A percentile compares a stretch with the other conserved stretches of the same genome.
Conservation (phyloP, 129 eudicot species). For the Flaveria sonorensis region DNA sequence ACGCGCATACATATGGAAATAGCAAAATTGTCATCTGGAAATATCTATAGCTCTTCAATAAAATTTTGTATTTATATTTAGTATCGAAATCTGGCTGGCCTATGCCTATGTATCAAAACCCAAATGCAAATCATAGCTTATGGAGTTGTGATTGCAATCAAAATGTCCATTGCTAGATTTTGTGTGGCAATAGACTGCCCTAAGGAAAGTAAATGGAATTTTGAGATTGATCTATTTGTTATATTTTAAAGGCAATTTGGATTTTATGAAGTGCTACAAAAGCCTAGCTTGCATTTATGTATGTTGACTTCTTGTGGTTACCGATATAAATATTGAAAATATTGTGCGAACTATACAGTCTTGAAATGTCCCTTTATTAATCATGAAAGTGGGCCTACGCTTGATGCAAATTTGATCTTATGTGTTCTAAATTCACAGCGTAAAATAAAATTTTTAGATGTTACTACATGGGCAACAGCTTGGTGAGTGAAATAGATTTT, state of each 20-base stretch:
- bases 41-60: not conserved
- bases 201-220: constrained; percentile 3
- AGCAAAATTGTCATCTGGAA: constrained; percentile 11
- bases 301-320: not conserved
- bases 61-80: not conserved
- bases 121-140: not conserved
- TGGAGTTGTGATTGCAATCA: constrained; percentile 20
- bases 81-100: not conserved
- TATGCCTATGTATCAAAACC: not conserved
- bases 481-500: constrained; percentile 11
- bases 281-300: constrained; percentile 4
- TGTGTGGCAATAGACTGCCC: constrained; percentile 1
- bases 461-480: not conserved
- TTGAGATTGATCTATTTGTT: constrained; percentile 14
- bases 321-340: not conserved
- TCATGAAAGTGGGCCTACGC: constrained; percentile 20
- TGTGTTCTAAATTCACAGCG: not conserved
- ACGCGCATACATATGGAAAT: not conserved
- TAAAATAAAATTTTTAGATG: constrained; percentile 1
- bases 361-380: constrained; percentile 2
- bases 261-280: not conserved
- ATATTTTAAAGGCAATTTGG: not conserved
- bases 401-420: constrained; percentile 8
- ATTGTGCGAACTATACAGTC: not conserved
- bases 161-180: not conserved